Evolutionary conservation across 495 filamentous ascomycete genomes (phyloP).

Genomic region (Beverwykella pulmonaria): DNA sequence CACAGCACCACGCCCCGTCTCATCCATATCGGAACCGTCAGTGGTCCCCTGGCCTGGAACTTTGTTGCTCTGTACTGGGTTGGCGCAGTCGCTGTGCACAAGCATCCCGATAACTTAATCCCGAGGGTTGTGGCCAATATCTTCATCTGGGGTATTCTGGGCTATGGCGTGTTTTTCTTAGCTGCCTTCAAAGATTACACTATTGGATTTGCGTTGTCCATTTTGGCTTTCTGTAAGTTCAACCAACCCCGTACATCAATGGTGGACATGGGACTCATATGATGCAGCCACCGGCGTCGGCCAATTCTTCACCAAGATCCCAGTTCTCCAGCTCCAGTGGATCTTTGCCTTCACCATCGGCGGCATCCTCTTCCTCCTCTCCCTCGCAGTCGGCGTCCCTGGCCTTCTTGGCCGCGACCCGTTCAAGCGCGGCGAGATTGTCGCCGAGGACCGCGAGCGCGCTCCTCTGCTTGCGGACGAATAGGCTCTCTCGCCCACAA

Average conservation of each 20-base stretch:
- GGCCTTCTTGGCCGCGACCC: conserved; percentile 60
- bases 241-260: too few species aligned
- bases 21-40: conserved; percentile 73
- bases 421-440: conserved; percentile 46
- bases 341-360: conserved; percentile 88
- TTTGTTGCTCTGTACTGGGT: conserved; percentile 85
- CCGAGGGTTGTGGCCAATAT: conserved; percentile 80
- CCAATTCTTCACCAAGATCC: conserved; percentile 66
- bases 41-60: conserved; percentile 80
- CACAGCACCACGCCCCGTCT: conserved; percentile 64
- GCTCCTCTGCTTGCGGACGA: conserved; percentile 50
- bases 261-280: too few species aligned
- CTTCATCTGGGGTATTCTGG: conserved; percentile 79
- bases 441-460: conserved; percentile 47
- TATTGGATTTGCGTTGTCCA: conserved; percentile 74
- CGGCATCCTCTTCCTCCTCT: conserved; percentile 67
- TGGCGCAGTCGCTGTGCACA: conserved; percentile 72
- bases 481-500: background rate
- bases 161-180: conserved; percentile 73
- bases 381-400: conserved; percentile 65
- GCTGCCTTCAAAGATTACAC: conserved; percentile 75
- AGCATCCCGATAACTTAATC: conserved; percentile 54
- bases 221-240: conserved; percentile 66
- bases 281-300: conserved; percentile 75
- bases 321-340: conserved; percentile 81